Percentiles rank a stretch among this genome's conserved stretches.
Conservation (phyloP, 2,329 filamentous ascomycete genomes). For the Fusarium robinianum region DNA sequence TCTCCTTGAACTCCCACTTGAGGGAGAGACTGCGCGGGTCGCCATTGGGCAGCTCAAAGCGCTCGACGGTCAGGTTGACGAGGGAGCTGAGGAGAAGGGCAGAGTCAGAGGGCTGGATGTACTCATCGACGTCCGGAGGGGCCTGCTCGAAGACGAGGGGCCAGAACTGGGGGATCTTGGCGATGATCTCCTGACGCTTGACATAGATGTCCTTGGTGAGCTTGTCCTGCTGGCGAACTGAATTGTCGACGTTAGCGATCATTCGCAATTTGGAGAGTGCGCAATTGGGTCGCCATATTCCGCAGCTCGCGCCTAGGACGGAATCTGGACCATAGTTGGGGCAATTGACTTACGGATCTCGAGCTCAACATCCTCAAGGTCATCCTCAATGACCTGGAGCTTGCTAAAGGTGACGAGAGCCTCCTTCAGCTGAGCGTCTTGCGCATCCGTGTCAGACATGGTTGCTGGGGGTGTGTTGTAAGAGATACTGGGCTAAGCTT, state of each 20-base stretch:
- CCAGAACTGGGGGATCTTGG: conserved; percentile 88
- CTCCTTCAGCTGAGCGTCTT: conserved; percentile 41
- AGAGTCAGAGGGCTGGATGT: conserved; percentile 81
- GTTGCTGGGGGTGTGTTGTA: conserved; percentile 22
- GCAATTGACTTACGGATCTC: conserved; percentile 70
- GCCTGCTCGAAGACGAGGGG: conserved; percentile 88
- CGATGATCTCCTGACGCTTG: conserved; percentile 72
- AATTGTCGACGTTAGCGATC: conserved; percentile 20
- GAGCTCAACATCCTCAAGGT: conserved; percentile 82
- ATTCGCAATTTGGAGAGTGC: background rate
- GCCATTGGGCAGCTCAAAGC: conserved; percentile 77
- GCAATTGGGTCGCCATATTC: conserved; percentile 12
- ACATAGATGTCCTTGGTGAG: conserved; percentile 73
- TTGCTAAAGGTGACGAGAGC: conserved; percentile 69
- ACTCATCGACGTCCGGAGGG: conserved; percentile 83
- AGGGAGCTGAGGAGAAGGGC: conserved; percentile 72
- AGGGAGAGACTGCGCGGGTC: conserved; percentile 81
- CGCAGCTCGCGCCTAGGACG: too few species aligned
- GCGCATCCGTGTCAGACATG: conserved; percentile 45
- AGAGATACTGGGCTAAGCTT: conserved; percentile 14
- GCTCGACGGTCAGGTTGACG: conserved; percentile 70
- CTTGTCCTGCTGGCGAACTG: conserved; percentile 74
- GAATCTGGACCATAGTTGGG: background rate
- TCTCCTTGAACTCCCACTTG: conserved; percentile 77
- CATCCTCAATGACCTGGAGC: conserved; percentile 77